Percentiles rank a stretch among this genome's conserved stretches.
phyloP scores from a whole-genome alignment of 371 early-diverging fungal genomes.

The Catenaria anguillulae region DNA sequence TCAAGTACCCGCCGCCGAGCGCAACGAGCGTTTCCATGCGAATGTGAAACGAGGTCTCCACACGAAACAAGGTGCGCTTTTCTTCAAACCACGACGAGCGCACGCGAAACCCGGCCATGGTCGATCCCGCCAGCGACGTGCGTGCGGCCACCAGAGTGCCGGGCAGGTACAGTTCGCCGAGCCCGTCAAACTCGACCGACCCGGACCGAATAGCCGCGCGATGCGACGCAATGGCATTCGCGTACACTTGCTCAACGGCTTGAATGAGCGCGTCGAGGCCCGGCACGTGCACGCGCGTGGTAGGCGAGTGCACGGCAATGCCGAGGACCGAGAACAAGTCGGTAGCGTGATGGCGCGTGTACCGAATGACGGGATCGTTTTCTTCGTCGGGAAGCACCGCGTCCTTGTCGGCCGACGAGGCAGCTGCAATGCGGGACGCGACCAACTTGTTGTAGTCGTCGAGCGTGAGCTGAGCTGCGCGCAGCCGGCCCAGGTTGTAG shows the following conservation, averaged over 20 bases:
- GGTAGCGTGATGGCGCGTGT: constrained; percentile 15
- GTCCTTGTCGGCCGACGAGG: too few species aligned
- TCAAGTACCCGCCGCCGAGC: constrained; percentile 19
- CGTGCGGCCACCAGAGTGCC: constrained; percentile 16
- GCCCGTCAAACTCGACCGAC: constrained; percentile 18
- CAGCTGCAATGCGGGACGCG: too few species aligned
- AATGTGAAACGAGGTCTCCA: constrained; percentile 21
- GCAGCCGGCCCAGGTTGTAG: constrained; percentile 15
- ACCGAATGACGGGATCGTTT: constrained; percentile 6
- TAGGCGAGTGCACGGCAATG: constrained; percentile 11
- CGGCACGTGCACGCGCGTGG: constrained; percentile 11
- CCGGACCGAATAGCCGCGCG: constrained; percentile 4
- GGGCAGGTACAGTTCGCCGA: constrained; percentile 22
- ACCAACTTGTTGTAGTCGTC: constrained; percentile 17
- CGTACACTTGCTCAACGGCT: constrained; percentile 12
- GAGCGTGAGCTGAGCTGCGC: constrained; percentile 7
- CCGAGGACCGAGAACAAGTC: constrained; percentile 16
- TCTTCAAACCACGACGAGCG: constrained; percentile 20
- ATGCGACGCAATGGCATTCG: constrained; percentile 11
- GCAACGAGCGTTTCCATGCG: constrained; percentile 19
- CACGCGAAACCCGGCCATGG: constrained; percentile 15
- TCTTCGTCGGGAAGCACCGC: background rate
- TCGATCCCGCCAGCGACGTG: constrained; percentile 15
- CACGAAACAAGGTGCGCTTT: constrained; percentile 19
- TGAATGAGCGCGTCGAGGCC: constrained; percentile 21